Base-by-base conservation (phyloP, 805 yeast species). In the Candida caryicola region DNA sequence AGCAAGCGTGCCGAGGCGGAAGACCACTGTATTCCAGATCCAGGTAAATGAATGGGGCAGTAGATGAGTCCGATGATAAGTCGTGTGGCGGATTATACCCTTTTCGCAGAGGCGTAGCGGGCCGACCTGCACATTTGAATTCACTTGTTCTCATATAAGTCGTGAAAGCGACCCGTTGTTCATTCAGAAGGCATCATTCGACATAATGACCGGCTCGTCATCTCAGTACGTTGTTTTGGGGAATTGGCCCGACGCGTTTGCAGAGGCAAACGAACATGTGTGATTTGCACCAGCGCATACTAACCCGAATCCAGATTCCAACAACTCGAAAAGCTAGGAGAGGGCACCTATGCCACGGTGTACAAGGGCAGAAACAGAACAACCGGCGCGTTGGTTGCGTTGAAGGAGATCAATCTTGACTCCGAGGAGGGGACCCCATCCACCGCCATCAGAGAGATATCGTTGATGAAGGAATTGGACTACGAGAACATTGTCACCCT, bases 361-460 rank as follows among this genome's bases (percentile, higher is more conserved):
- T 93, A 91, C 69, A 93, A 91, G 55, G 99, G 85, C 29, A 78
- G 88, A 56, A 93, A 86, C 60, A 78, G 86, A 45, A 79, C 82
- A 53, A 83, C 90, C 19, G 96, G 89, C 35, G 89, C 86, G 39
- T 73, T 90, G 14, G 99, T 93, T 14, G 99, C 99, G 0, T 71
- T 93, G 53, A 93, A 93, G 60, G 98, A 93, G 60, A 93, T 93
- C 65, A 85, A 85, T 53, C 72, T 91, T 44, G 99, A 93, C 57
- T 83, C 95, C 36, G 99, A 93, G 57, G 97, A 93, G 66, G 99
- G 99, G 27, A 95, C 98, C 1, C 99, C 99, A 5, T 88, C 96
- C 4, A 93, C 99, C 1, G 99, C 99, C 2, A 91, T 91, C 53
- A 76, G 99, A 47, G 99, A 91, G 63, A 91, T 91, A 45, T 91